Evolutionary conservation across 305 asterid genomes (phyloP), one percentile per base, ranked within the genome.

Genomic region (Fraxinus paxiana): DNA sequence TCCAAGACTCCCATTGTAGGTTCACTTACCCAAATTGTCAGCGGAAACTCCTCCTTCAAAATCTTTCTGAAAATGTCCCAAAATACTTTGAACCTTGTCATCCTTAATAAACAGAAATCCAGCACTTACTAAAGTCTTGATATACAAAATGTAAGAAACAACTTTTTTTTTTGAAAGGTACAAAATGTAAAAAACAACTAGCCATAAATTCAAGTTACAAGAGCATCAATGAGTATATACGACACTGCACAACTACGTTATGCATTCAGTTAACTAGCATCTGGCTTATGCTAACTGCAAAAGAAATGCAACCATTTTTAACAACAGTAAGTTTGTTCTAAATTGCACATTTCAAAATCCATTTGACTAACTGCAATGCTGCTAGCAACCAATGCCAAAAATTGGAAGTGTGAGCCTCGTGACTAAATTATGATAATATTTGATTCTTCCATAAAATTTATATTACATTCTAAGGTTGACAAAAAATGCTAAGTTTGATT

Each of bases 21-120:
- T 59, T 73, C 80, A 87, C 94, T 91, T 86, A 92, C 99, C 99
- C 92, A 92, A 87, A 84, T 86, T 91, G 87, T 91, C 95, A 0
- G 95, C 91, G 3, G 89, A 88, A 86, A 90, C 87, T 67, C 90
- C 98, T 73, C 99, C 98, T 91, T 94, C 98, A 80, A 94, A 96
- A 75, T 92, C 96, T 87, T 91, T 94, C 89, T 90, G 97, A 82
- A 91, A 87, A 88, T 96, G 98, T 73, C 99, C 99, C 88, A 95
- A 82, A 77, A 91, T 85, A 85, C 85, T 94, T 85, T 94, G 96
- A 81, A 96, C 88, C 88, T 88, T 93, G 77, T 92, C 97, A 51
- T 88, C 98, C 97, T 95, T 78, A 1, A 85, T 75, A 84, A 63
- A 77, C 72, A 84, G 78, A 82, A 83, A 81, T 54, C 35, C 81